phyloP scores from a whole-genome alignment of 1,139 yeast species.

The Yamadazyma membranifaciens region DNA sequence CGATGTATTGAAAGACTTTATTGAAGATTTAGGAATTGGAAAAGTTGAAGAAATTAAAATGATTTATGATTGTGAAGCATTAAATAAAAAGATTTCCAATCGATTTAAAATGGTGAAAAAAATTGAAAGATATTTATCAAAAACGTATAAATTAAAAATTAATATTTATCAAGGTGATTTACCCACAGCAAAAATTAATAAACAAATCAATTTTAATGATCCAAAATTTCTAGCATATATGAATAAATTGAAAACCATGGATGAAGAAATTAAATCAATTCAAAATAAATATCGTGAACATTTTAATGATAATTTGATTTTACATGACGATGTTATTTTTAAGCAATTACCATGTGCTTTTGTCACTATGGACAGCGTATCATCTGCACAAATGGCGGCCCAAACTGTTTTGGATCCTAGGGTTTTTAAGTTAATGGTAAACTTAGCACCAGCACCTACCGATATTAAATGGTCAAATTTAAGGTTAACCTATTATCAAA shows the following conservation, averaged over 20 bases:
- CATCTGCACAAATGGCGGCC: constrained; percentile 84
- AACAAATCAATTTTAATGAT: constrained; percentile 13
- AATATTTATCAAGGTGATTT: constrained; percentile 34
- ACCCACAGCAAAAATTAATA: constrained; percentile 29
- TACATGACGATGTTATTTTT: constrained; percentile 28
- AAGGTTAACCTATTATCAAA: constrained; percentile 55
- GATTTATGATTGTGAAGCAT: constrained; percentile 54
- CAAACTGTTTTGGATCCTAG: constrained; percentile 79
- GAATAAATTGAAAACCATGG: constrained; percentile 23
- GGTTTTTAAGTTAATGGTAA: constrained; percentile 66
- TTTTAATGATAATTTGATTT: constrained; percentile 13
- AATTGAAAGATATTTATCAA: constrained; percentile 48
- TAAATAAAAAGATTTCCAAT: constrained; percentile 39
- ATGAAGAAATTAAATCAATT: constrained; percentile 26
- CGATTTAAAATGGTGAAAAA: constrained; percentile 32
- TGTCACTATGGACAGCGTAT: constrained; percentile 80
- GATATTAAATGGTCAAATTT: constrained; percentile 78
- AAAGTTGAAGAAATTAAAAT: constrained; percentile 54
- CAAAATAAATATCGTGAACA: constrained; percentile 26
- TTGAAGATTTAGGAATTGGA: constrained; percentile 63
- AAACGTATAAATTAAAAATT: constrained; percentile 43
- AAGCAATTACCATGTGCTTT: constrained; percentile 65
- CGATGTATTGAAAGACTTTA: constrained; percentile 44
- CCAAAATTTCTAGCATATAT: constrained; percentile 17
- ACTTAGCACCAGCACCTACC: constrained; percentile 78